phyloP scores from a whole-genome alignment of 78 protist genomes.

The Neovahlkampfia damariscottae region DNA sequence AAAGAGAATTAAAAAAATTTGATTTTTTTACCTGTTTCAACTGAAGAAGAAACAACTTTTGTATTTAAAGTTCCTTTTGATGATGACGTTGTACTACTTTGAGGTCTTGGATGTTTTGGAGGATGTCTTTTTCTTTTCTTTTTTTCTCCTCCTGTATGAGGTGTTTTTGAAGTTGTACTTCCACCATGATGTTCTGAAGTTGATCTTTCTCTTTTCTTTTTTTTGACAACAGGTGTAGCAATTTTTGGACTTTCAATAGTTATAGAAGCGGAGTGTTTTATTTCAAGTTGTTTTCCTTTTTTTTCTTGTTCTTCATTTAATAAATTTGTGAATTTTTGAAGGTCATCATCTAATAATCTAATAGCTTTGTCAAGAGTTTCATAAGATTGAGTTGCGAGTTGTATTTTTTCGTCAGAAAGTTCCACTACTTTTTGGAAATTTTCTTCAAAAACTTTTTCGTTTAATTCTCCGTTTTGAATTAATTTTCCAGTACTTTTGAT shows the following conservation, averaged over 20 bases:
- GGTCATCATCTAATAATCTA: neutral
- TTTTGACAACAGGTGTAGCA: too few species aligned
- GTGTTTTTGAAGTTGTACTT: neutral
- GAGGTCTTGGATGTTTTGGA: neutral
- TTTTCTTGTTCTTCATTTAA: neutral
- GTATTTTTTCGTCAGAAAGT: neutral
- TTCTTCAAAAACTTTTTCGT: neutral
- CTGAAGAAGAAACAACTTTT: too few species aligned
- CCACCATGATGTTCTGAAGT: neutral
- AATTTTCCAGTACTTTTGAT: neutral
- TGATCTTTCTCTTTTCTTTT: neutral
- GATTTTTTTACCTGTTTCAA: too few species aligned
- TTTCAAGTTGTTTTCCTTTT: too few species aligned
- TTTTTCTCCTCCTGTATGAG: neutral
- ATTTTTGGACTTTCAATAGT: too few species aligned
- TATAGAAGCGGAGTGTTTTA: too few species aligned
- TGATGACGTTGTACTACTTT: too few species aligned
- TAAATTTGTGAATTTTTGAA: neutral
- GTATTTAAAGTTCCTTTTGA: too few species aligned
- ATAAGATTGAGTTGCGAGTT: neutral
- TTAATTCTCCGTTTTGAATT: neutral
- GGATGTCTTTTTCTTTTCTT: neutral
- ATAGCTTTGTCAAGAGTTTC: neutral
- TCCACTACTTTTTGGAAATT: neutral
- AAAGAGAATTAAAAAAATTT: too few species aligned